phyloP scores from a whole-genome alignment of 805 yeast species.

The Scheffersomyces lignosus region DNA sequence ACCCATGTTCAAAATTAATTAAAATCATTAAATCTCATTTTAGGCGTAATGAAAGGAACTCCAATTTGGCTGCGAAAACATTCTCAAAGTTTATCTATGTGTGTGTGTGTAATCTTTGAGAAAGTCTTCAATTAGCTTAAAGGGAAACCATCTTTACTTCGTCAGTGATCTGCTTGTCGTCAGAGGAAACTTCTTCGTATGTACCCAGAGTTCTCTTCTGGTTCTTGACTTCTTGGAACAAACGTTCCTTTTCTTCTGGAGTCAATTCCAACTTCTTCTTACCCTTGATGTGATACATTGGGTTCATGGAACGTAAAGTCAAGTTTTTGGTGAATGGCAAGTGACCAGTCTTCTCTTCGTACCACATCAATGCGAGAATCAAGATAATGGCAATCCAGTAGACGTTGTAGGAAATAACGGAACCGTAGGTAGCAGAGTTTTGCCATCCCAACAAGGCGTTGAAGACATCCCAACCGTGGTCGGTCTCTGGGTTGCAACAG shows the following conservation, averaged over 20 bases:
- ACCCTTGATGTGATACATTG: conserved; percentile 34
- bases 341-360: conserved; percentile 82
- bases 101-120: background rate
- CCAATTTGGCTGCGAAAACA: too few species aligned
- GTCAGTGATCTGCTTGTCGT: background rate
- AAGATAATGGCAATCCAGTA: conserved; percentile 78
- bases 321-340: conserved; percentile 62
- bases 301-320: conserved; percentile 32
- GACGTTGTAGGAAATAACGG: conserved; percentile 81
- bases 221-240: conserved; percentile 29
- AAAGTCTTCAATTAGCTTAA: background rate
- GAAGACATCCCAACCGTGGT: conserved; percentile 96
- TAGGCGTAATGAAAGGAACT: too few species aligned
- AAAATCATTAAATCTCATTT: too few species aligned
- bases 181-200: background rate
- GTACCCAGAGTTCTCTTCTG: background rate
- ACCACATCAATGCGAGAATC: conserved; percentile 61
- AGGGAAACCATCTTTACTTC: background rate
- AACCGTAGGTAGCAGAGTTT: conserved; percentile 92
- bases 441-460: conserved; percentile 96
- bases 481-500: conserved; percentile 92
- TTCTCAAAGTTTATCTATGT: too few species aligned
- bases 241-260: conserved; percentile 32
- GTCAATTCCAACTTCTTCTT: conserved; percentile 35
- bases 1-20: too few species aligned